Evolutionary conservation across 2,329 filamentous ascomycete genomes (phyloP).

Genomic region (Aspergillus sp.): DNA sequence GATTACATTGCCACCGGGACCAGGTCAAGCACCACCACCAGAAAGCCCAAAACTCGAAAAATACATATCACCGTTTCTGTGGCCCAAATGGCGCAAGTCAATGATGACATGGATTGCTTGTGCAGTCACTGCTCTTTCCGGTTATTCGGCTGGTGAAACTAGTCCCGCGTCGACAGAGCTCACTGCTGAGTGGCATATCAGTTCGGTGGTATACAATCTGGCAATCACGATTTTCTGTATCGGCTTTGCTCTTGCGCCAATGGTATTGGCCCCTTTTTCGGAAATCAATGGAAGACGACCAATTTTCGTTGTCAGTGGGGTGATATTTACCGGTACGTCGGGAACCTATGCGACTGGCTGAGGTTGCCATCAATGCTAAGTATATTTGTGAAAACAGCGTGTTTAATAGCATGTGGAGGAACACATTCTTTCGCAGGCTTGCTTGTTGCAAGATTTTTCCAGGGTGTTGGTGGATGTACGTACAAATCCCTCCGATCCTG

Average conservation of each 20-base stretch:
- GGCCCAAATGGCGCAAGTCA: slow-evolving; percentile 65
- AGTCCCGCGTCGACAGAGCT: slow-evolving; percentile 65
- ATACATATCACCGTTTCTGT: slow-evolving; percentile 68
- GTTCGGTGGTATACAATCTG: slow-evolving; percentile 60
- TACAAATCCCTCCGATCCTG: slow-evolving; percentile 7
- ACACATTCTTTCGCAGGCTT: slow-evolving; percentile 68
- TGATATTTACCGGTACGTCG: slow-evolving; percentile 57
- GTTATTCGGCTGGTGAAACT: slow-evolving; percentile 77
- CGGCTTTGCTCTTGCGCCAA: slow-evolving; percentile 78
- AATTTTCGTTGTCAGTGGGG: slow-evolving; percentile 70
- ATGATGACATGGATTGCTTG: slow-evolving; percentile 70
- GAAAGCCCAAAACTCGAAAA: slow-evolving; percentile 60
- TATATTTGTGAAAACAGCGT: slow-evolving; percentile 30
- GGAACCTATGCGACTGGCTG: too few species aligned
- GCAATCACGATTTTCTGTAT: slow-evolving; percentile 78
- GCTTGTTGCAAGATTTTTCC: slow-evolving; percentile 69
- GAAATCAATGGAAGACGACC: slow-evolving; percentile 85
- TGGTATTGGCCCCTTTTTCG: slow-evolving; percentile 81
- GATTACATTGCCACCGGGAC: slow-evolving; percentile 24
- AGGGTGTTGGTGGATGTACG: slow-evolving; percentile 70
- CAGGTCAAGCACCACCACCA: slow-evolving; percentile 42
- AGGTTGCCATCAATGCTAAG: too few species aligned
- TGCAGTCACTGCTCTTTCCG: slow-evolving; percentile 69
- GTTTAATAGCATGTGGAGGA: slow-evolving; percentile 68
- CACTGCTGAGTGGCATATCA: slow-evolving; percentile 60